Base-by-base conservation (phyloP, 2,329 filamentous ascomycete species). In the Neospermospora avenae region DNA sequence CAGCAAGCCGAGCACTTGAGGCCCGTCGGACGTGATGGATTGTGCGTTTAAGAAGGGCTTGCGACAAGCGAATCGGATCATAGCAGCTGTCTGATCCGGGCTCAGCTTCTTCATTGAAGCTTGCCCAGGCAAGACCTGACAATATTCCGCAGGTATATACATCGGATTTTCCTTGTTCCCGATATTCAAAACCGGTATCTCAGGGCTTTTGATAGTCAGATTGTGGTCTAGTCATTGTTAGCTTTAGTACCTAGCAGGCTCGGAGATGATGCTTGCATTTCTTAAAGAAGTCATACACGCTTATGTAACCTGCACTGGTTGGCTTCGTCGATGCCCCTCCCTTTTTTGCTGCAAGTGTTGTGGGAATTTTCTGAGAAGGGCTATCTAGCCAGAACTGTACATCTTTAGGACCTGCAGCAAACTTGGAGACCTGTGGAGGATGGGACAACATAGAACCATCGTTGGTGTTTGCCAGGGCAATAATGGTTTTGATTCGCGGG, bases 1-100 rank as follows among this genome's bases (percentile, higher is more conserved):
- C 20, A 45, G 45, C 3, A 90, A 77, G 3, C 81, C 80, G 25
- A 93, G 77, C 5, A 83, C 74, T n/a, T 75, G 62, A 14, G 85
- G 78, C 3, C 83, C 86, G 5, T 79, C 77, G 0, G 72, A 78
- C 1, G 80, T 78, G 66, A 93, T 87, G 0, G 85, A 87, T 1
- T 77, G 69, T 0, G 87, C 88, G 62, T 93, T 93, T 8, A 79
- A 75, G 1, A 79, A 78, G 0, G 90, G 89, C 0, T 75, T 75
- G 2, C 87, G 82, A 59, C 87, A 88, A 1, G 90, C 87, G 70
- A 90, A 90, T 1, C 76, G 74, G 41, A 93, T 84, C 89, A 93
- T 92, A 1, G 75, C 69, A 0, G 80, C 77, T 0, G 87, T 88
- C 69, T 92, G 87, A 0, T 77, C 71, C 0, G 79, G 75, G 0